phyloP scores from a whole-genome alignment of 1,284 basidiomycete genomes.

The Mycena citricolor region DNA sequence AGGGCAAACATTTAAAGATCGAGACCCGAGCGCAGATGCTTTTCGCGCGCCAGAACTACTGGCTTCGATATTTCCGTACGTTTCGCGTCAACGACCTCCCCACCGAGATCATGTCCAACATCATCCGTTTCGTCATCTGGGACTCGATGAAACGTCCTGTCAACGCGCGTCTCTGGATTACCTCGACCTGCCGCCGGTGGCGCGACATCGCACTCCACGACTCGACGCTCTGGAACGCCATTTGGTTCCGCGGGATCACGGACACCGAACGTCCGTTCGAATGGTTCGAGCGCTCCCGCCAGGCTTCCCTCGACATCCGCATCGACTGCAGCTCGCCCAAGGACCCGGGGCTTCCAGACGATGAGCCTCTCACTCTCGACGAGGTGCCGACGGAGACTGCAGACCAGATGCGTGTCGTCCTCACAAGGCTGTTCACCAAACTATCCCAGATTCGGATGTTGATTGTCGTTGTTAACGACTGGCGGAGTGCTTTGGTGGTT shows the following conservation, averaged over 20 bases:
- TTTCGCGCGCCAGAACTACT: conserved; percentile 25
- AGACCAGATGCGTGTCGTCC: conserved; percentile 44
- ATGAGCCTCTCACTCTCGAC: conserved; percentile 41
- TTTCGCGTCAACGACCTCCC: conserved; percentile 65
- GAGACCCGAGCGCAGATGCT: conserved; percentile 17
- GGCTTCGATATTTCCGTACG: conserved; percentile 39
- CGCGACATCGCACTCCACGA: conserved; percentile 47
- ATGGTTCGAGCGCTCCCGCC: conserved; percentile 55
- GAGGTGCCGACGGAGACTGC: conserved; percentile 34
- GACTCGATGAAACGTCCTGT: conserved; percentile 38
- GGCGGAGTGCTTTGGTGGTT: conserved; percentile 48
- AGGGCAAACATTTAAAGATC: conserved; percentile 18
- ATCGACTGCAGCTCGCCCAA: conserved; percentile 33
- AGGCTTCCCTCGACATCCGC: conserved; percentile 53
- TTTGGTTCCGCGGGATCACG: conserved; percentile 54
- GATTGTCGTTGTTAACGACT: conserved; percentile 50
- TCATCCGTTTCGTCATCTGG: conserved; percentile 58
- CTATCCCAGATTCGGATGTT: conserved; percentile 54
- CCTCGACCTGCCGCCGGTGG: conserved; percentile 60
- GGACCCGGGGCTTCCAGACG: conserved; percentile 33
- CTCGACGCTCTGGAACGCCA: conserved; percentile 57
- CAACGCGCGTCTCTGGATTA: conserved; percentile 45
- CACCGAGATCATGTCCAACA: conserved; percentile 58
- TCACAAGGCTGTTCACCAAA: conserved; percentile 48
- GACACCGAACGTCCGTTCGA: conserved; percentile 46